phyloP scores from a whole-genome alignment of 257 asterid genomes.

The Pogostemon cablin region DNA sequence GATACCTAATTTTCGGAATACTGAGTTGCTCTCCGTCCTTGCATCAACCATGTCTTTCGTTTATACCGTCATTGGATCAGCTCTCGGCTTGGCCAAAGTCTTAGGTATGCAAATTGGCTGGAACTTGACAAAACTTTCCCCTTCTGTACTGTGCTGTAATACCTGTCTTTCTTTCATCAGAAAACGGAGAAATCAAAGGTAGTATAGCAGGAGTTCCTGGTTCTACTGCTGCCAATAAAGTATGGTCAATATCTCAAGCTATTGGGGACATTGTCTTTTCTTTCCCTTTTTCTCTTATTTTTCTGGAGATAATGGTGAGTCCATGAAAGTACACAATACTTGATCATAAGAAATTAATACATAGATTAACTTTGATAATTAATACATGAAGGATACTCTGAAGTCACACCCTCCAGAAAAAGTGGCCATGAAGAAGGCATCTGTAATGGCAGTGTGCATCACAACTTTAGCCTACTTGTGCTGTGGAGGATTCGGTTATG shows the following conservation, averaged over 20 bases:
- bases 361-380: constrained; percentile 14
- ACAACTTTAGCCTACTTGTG: constrained; percentile 17
- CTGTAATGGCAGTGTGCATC: constrained; percentile 19
- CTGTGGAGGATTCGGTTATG: constrained; percentile 29
- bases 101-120: constrained; percentile 41
- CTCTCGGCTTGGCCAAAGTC: constrained; percentile 74
- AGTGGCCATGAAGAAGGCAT: constrained; percentile 25
- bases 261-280: constrained; percentile 81
- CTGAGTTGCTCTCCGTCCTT: constrained; percentile 65
- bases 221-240: constrained; percentile 44
- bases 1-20: constrained; percentile 69
- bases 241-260: constrained; percentile 65
- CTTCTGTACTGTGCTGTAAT: neutral
- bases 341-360: neutral
- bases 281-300: constrained; percentile 62
- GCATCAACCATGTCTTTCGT: constrained; percentile 79
- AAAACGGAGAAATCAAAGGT: constrained; percentile 69
- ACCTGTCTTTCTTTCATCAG: constrained; percentile 36
- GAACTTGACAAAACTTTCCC: neutral
- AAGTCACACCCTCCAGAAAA: constrained; percentile 30
- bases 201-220: constrained; percentile 63
- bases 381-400: constrained; percentile 24
- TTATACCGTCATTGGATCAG: constrained; percentile 64
- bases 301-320: constrained; percentile 73
- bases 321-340: neutral